Conservation (phyloP, 345 rosid species). For the Lepidium didymum region DNA sequence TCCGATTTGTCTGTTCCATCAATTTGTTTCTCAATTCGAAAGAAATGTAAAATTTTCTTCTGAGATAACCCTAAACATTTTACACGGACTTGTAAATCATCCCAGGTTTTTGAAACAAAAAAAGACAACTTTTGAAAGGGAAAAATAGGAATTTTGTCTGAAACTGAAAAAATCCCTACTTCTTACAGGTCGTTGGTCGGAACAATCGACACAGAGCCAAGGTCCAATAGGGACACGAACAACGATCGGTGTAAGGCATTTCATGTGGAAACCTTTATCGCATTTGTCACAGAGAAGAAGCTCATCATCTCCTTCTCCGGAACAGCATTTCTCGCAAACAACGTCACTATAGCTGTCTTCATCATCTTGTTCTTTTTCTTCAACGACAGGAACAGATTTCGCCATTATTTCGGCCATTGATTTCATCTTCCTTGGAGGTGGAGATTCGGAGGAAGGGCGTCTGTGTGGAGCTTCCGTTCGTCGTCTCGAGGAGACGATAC, state of each 20-base stretch:
- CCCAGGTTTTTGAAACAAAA: neutral
- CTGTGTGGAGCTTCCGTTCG: constrained; percentile 41
- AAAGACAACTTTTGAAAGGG: neutral
- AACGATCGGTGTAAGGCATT: constrained; percentile 76
- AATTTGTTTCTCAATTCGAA: constrained; percentile 53
- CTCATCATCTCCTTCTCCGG: constrained; percentile 64
- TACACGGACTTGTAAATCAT: constrained; percentile 2
- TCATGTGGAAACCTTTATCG: constrained; percentile 85
- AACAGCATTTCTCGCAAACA: constrained; percentile 64
- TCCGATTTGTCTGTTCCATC: constrained; percentile 25
- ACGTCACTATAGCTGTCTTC: constrained; percentile 34
- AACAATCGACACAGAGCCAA: constrained; percentile 69
- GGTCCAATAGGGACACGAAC: constrained; percentile 74
- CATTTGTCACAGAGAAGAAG: constrained; percentile 81
- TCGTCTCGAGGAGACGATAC: constrained; percentile 33
- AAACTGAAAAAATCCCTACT: constrained; percentile 42
- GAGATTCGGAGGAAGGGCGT: constrained; percentile 36
- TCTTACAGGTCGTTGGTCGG: constrained; percentile 69
- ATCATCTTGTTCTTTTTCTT: constrained; percentile 27
- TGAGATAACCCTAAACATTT: constrained; percentile 60
- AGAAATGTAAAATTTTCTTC: constrained; percentile 76
- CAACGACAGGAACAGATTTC: constrained; percentile 37
- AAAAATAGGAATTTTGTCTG: neutral
- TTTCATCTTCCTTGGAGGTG: constrained; percentile 50
- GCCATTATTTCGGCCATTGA: constrained; percentile 50